Conservation (phyloP, 495 filamentous ascomycete genomes). For the Letharia columbiana region DNA sequence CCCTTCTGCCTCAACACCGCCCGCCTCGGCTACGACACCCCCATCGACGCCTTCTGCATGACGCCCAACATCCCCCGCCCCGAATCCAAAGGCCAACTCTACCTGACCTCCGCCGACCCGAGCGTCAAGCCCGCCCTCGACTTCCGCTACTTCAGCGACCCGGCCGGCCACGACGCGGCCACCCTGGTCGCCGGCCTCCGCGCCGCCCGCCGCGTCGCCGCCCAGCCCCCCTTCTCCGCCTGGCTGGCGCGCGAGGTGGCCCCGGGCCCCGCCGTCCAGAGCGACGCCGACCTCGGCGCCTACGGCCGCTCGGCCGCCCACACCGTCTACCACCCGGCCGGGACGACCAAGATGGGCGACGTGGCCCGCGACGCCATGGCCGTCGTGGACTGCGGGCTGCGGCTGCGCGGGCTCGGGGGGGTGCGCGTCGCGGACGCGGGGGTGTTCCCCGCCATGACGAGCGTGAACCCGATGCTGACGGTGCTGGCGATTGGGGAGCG, state of each 20-base stretch:
- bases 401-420: slow-evolving; percentile 48
- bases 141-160: slow-evolving; percentile 83
- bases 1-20: slow-evolving; percentile 65
- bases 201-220: slow-evolving; percentile 60
- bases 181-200: slow-evolving; percentile 72
- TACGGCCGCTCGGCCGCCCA: slow-evolving; percentile 69
- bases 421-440: slow-evolving; percentile 59
- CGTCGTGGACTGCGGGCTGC: slow-evolving; percentile 51
- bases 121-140: slow-evolving; percentile 70
- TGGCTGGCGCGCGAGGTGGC: slow-evolving; percentile 78
- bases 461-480: slow-evolving; percentile 60
- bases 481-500: slow-evolving; percentile 57
- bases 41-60: slow-evolving; percentile 80
- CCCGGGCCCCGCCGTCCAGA: slow-evolving; percentile 57
- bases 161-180: slow-evolving; percentile 72
- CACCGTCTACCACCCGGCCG: slow-evolving; percentile 80
- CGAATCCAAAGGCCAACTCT: slow-evolving; percentile 63
- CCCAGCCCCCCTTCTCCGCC: slow-evolving; percentile 61
- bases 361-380: slow-evolving; percentile 51
- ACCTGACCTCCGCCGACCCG: slow-evolving; percentile 62
- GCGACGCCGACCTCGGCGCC: slow-evolving; percentile 63
- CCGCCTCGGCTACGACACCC: slow-evolving; percentile 65
- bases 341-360: slow-evolving; percentile 83
- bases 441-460: slow-evolving; percentile 60
- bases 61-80: slow-evolving; percentile 82